phyloP scores from a whole-genome alignment of 768 basidiomycete genomes.

The Boletus tylopilopsis region DNA sequence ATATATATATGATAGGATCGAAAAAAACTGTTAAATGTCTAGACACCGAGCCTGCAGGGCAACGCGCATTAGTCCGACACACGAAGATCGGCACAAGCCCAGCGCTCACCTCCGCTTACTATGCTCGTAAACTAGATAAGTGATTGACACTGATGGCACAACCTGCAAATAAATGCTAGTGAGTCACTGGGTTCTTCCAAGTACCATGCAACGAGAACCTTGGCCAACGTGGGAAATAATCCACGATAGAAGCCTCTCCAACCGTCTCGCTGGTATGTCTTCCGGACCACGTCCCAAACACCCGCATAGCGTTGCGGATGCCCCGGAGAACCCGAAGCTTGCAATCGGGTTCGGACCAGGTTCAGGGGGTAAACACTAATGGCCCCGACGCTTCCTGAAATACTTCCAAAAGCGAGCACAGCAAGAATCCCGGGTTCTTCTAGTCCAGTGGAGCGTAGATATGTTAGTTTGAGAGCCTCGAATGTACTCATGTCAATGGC shows the following conservation, averaged over 20 bases:
- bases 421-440: constrained; percentile 90
- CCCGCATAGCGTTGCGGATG: constrained; percentile 91
- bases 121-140: constrained; percentile 91
- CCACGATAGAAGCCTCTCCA: constrained; percentile 96
- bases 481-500: constrained; percentile 99
- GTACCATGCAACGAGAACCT: constrained; percentile 43
- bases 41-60: constrained; percentile 56
- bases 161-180: constrained; percentile 48
- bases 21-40: constrained; percentile 22
- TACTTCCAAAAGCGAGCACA: constrained; percentile 83
- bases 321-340: constrained; percentile 93
- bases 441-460: constrained; percentile 79
- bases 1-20: constrained; percentile 15
- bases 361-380: constrained; percentile 91
- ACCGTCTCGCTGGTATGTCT: constrained; percentile 81
- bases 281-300: constrained; percentile 76
- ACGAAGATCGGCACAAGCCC: background rate
- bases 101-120: constrained; percentile 67
- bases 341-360: constrained; percentile 88
- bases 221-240: constrained; percentile 86
- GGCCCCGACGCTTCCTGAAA: constrained; percentile 92
- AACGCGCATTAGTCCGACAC: constrained; percentile 2
- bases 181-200: background rate
- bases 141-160: constrained; percentile 94
- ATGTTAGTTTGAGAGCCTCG: constrained; percentile 90